Evolutionary conservation across 164 flowering plant genomes (phyloP), one percentile per base, ranked within the genome.

Genomic region (Piper betle): DNA sequence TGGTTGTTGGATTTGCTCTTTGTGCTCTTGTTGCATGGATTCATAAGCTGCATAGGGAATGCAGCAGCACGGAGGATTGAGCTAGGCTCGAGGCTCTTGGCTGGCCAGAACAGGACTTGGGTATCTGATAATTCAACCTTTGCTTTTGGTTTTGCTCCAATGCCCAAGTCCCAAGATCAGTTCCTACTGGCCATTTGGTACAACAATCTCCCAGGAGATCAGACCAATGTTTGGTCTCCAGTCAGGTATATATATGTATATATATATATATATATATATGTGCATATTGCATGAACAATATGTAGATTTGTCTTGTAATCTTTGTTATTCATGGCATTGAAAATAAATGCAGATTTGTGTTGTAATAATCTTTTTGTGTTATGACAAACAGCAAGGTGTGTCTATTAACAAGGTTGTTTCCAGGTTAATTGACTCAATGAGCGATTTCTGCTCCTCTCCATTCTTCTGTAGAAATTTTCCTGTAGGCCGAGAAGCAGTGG

Each of bases 131-230:
- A 88, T 55, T 75, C 87, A 20, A 84, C 91, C 0, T 92, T 92
- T 70, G 91, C 91, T 3, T 83, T 91, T 48, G 96, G 96, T 15
- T 88, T 91, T 71, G 68, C 73, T 33, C 76, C 75, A 0, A 25
- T 41, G 40, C 11, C 39, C 4, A 72, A 67, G 25, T 59, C 62
- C 43, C 8, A 40, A 2, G 33, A n/a, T 20, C 73, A 65, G 15
- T 80, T 76, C 69, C 79, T 68, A 56, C 58, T 88, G 48, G 86
- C 77, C 5, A 81, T 88, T 66, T 88, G 96, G 96, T 88, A 81
- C 58, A 77, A 76, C 3, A 57, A 78, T 58, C 82, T 87, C 72
- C 98, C 98, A 0, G 94, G 94, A 3, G 89, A 88, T 68, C 73
- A 71, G 41, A 76, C 80, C 2, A 18, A 75, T 0, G 91, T 85